Percentiles rank a stretch among this genome's conserved stretches.
Conservation (phyloP, 176 grass and related monocot species). For the Cenchrus fungigraminus region DNA sequence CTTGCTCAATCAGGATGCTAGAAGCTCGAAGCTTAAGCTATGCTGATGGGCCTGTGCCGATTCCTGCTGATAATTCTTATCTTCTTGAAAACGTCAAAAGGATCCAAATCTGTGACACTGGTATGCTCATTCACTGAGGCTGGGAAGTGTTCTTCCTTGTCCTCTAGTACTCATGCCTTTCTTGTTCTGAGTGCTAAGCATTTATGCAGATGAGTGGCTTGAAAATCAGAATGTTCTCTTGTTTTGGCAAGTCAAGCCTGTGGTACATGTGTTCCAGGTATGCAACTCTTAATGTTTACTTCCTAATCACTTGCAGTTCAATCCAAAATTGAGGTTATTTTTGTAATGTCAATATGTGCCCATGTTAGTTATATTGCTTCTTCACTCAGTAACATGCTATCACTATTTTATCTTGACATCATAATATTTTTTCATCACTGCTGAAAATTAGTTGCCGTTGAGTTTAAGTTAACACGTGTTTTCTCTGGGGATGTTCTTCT, state of each 20-base stretch:
- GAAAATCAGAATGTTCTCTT: slow-evolving; percentile 82
- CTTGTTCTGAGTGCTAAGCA: slow-evolving; percentile 39
- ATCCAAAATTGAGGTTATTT: background rate
- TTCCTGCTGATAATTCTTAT: slow-evolving; percentile 77
- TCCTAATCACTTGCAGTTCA: slow-evolving; percentile 20
- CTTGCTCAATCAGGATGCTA: slow-evolving; percentile 77
- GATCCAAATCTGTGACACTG: slow-evolving; percentile 92
- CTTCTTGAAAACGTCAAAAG: slow-evolving; percentile 82
- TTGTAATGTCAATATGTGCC: background rate
- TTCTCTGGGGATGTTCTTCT: slow-evolving; percentile 13
- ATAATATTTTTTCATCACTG: slow-evolving; percentile 18
- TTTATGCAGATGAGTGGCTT: slow-evolving; percentile 68
- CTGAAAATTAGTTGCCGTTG: slow-evolving; percentile 18
- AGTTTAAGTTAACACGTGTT: slow-evolving; percentile 2
- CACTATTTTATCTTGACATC: slow-evolving; percentile 22
- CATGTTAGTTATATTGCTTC: slow-evolving; percentile 21
- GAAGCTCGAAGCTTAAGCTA: slow-evolving; percentile 95
- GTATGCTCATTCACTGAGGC: slow-evolving; percentile 48
- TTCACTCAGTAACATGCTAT: slow-evolving; percentile 17
- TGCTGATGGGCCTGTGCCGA: slow-evolving; percentile 84
- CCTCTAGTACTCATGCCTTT: background rate
- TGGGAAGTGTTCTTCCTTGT: slow-evolving; percentile 23
- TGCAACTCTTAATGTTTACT: background rate
- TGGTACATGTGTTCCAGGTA: slow-evolving; percentile 94
- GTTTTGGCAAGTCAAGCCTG: slow-evolving; percentile 98